Conservation (phyloP, 177 flowering plant species). For the Telopea speciosissima region DNA sequence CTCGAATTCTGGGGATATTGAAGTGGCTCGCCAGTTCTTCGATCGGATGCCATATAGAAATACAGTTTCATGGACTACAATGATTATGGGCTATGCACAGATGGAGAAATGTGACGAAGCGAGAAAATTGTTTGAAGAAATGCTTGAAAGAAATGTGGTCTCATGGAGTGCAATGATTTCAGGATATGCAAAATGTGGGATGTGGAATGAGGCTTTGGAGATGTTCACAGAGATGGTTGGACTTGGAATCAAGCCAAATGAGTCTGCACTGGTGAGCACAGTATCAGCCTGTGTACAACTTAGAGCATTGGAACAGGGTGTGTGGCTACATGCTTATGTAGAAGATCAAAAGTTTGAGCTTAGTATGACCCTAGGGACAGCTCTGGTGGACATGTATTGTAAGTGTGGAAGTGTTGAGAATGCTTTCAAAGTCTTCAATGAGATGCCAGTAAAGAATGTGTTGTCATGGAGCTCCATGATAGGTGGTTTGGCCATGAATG, state of each 20-base stretch:
- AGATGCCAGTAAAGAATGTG: background rate
- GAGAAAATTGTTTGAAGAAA: background rate
- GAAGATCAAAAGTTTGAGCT: background rate
- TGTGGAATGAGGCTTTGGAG: constrained; percentile 17
- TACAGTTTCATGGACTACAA: constrained; percentile 3
- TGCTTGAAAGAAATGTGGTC: background rate
- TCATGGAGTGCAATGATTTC: constrained; percentile 30
- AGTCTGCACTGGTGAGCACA: constrained; percentile 11
- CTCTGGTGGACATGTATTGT: background rate
- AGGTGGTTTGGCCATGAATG: too few species aligned
- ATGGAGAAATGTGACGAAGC: constrained; percentile 15
- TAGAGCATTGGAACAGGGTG: background rate
- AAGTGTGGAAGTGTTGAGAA: background rate
- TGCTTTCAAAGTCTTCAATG: background rate
- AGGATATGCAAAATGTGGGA: constrained; percentile 22
- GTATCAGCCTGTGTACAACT: background rate
- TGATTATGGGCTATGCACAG: constrained; percentile 22
- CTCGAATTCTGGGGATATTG: constrained; percentile 17
- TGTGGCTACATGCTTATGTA: background rate
- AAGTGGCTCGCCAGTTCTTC: constrained; percentile 17
- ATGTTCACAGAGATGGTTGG: constrained; percentile 18
- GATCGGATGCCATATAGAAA: constrained; percentile 26
- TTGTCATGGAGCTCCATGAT: too few species aligned
- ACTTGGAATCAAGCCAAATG: constrained; percentile 16
- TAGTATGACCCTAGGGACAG: background rate